Conservation (phyloP, 2,329 filamentous ascomycete species). For the Ramularia endophylla region DNA sequence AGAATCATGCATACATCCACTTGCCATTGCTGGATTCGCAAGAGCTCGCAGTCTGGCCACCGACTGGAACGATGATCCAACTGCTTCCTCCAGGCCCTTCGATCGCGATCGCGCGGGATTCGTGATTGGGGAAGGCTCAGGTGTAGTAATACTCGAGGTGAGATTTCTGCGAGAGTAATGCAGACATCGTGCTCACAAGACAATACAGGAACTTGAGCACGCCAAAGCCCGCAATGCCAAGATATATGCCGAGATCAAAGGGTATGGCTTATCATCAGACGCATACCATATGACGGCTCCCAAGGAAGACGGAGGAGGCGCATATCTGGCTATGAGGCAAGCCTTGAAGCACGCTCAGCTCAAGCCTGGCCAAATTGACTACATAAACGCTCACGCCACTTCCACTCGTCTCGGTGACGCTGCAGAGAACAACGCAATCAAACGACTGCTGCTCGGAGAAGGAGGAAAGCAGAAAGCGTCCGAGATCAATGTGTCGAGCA, state of each 20-base stretch:
- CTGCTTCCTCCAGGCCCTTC: constrained; percentile 75
- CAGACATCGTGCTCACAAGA: constrained; percentile 7
- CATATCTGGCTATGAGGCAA: constrained; percentile 75
- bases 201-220: constrained; percentile 67
- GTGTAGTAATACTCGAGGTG: constrained; percentile 76
- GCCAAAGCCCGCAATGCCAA: constrained; percentile 69
- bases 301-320: constrained; percentile 72
- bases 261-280: constrained; percentile 87
- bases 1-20: constrained; percentile 91
- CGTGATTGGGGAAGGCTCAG: constrained; percentile 88
- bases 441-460: constrained; percentile 65
- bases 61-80: constrained; percentile 66
- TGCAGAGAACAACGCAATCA: constrained; percentile 82
- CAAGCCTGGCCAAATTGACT: constrained; percentile 67
- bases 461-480: constrained; percentile 57
- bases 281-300: constrained; percentile 93
- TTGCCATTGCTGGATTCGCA: constrained; percentile 88
- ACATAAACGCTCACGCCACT: constrained; percentile 94
- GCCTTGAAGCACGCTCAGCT: constrained; percentile 69
- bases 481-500: constrained; percentile 80
- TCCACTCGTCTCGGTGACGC: constrained; percentile 79
- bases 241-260: constrained; percentile 83
- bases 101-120: constrained; percentile 76
- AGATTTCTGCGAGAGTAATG: constrained; percentile 1
- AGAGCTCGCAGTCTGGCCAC: constrained; percentile 81